Percentiles rank a stretch among this genome's conserved stretches.
These are phyloP conservation scores for Middelhovenomyces tepae DNA, from an alignment of 805 yeast species.

Conservation along the genomic window DNA sequence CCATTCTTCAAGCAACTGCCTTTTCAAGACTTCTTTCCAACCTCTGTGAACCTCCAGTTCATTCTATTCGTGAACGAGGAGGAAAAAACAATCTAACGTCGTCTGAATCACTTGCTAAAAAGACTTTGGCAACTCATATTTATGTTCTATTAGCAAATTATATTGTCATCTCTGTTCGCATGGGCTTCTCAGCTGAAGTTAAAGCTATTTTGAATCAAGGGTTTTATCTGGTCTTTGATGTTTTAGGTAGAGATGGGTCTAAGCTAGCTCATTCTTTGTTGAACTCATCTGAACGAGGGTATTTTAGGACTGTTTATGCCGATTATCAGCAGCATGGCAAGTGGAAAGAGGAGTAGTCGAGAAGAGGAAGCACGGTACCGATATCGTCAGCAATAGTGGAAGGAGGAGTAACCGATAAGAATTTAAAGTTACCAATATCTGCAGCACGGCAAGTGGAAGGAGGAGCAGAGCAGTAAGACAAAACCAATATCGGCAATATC, in stretches of 20 bases:
- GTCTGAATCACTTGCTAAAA: constrained; percentile 43
- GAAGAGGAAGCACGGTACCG: too few relatives aligned
- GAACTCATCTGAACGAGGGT: constrained; percentile 60
- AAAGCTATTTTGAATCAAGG: constrained; percentile 46
- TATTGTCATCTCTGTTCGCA: constrained; percentile 42
- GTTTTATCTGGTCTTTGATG: constrained; percentile 56
- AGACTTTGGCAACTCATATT: constrained; percentile 51
- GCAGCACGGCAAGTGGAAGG: constrained; percentile 70
- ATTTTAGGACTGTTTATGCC: constrained; percentile 57
- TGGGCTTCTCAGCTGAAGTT: constrained; percentile 38
- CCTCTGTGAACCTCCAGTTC: constrained; percentile 61
- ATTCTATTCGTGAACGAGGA: constrained; percentile 21
- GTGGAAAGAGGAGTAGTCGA: constrained; percentile 54
- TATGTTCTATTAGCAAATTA: constrained; percentile 54
- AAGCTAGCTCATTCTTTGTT: constrained; percentile 51
- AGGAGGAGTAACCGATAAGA: too few relatives aligned
- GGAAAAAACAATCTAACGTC: constrained; percentile 41
- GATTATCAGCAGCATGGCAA: constrained; percentile 72
- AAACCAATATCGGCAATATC: too few relatives aligned
- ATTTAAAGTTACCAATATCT: neutral
- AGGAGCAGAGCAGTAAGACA: constrained; percentile 30
- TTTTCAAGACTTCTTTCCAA: constrained; percentile 51
- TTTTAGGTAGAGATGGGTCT: constrained; percentile 59
- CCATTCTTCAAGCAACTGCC: constrained; percentile 9
- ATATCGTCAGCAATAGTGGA: too few relatives aligned